Conservation (phyloP, 257 asterid genomes). For the Leonotis leonurus region DNA sequence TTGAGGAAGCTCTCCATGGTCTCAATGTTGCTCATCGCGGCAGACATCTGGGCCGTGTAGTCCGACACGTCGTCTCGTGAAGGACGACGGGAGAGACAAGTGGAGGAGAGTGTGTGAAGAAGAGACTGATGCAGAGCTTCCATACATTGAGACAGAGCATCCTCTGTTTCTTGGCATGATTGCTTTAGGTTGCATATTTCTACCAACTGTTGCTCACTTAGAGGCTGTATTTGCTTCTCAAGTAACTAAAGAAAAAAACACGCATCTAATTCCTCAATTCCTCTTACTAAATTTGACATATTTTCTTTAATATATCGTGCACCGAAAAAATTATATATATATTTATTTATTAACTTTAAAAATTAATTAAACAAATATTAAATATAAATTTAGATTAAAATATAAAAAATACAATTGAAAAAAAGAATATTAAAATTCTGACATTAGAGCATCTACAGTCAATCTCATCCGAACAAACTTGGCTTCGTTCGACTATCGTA, state of each 20-base stretch:
- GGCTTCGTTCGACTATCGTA: too few species aligned
- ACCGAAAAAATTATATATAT: too few species aligned
- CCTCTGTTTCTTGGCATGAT: conserved; percentile 78
- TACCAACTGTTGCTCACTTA: conserved; percentile 61
- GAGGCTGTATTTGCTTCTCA: conserved; percentile 56
- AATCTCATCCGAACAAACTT: too few species aligned
- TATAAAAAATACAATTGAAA: too few species aligned
- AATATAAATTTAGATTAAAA: too few species aligned
- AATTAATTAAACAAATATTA: too few species aligned
- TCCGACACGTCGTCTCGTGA: conserved; percentile 47
- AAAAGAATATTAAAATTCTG: too few species aligned
- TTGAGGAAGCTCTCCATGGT: conserved; percentile 52
- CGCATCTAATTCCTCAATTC: too few species aligned
- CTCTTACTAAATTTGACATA: too few species aligned
- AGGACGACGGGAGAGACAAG: conserved; percentile 26
- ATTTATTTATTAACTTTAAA: too few species aligned
- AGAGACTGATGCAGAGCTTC: conserved; percentile 71
- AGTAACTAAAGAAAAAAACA: conserved; percentile 13
- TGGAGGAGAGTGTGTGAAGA: conserved; percentile 55
- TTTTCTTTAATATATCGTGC: too few species aligned
- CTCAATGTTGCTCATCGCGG: conserved; percentile 59
- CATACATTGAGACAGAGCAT: conserved; percentile 87
- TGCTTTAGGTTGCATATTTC: conserved; percentile 64
- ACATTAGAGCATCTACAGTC: too few species aligned
- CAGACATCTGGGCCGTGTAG: conserved; percentile 65